Evolutionary conservation across 208 protist species (phyloP).

Genomic region (Lotmaria passim): DNA sequence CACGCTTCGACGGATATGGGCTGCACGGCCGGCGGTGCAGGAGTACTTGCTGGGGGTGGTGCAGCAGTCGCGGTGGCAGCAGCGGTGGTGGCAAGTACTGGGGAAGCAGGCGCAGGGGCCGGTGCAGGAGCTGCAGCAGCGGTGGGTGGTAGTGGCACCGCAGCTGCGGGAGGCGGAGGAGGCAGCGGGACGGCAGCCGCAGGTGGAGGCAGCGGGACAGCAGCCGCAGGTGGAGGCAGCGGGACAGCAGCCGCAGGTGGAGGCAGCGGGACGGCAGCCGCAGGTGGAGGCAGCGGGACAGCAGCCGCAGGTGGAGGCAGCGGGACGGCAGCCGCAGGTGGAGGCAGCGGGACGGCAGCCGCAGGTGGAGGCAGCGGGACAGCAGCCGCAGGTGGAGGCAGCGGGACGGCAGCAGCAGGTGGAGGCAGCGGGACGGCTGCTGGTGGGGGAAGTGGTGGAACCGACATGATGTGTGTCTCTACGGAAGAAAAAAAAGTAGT

Average conservation of each 20-base stretch:
- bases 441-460: slow-evolving; percentile 30
- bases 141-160: slow-evolving; percentile 14
- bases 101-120: slow-evolving; percentile 17
- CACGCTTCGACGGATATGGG: slow-evolving; percentile 48
- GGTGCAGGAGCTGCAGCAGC: slow-evolving; percentile 28
- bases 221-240: slow-evolving; percentile 1
- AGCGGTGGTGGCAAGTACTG: slow-evolving; percentile 19
- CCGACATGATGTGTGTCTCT: slow-evolving; percentile 11
- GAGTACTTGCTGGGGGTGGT: slow-evolving; percentile 24
- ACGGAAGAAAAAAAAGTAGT: no score
- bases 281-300: not conserved
- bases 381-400: slow-evolving; percentile 24
- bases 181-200: slow-evolving; percentile 22
- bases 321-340: not conserved
- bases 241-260: slow-evolving; percentile 13
- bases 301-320: slow-evolving; percentile 3
- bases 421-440: slow-evolving; percentile 33
- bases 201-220: slow-evolving; percentile 15
- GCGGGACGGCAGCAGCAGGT: slow-evolving; percentile 23
- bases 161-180: slow-evolving; percentile 25
- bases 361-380: slow-evolving; percentile 31
- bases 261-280: slow-evolving; percentile 1
- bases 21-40: slow-evolving; percentile 25
- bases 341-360: no score
- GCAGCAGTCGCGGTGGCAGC: slow-evolving; percentile 19